A percentile compares a stretch with the other conserved stretches of the same genome.
These are phyloP conservation scores for Setaria italica DNA, from an alignment of 202 grass and related monocot species.

Conservation along the genomic window DNA sequence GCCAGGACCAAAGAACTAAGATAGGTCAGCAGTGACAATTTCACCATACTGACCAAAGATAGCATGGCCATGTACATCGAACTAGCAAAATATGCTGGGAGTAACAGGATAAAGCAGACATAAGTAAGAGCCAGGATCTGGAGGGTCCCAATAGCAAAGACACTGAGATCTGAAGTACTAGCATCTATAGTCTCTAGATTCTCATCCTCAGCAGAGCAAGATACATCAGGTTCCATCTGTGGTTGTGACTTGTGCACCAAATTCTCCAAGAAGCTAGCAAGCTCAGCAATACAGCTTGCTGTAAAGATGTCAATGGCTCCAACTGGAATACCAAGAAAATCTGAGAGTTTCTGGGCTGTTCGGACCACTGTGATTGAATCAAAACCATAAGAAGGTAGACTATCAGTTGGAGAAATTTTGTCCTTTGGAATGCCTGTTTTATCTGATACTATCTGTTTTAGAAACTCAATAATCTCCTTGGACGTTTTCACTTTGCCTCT, in stretches of 20 bases:
- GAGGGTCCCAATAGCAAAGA: conserved; percentile 54
- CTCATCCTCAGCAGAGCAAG: conserved; percentile 44
- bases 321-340: conserved; percentile 74
- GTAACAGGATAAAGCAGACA: conserved; percentile 63
- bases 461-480: conserved; percentile 59
- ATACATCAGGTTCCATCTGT: conserved; percentile 32
- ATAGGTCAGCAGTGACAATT: conserved; percentile 53
- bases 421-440: conserved; percentile 65
- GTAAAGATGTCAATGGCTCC: conserved; percentile 85
- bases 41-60: conserved; percentile 37
- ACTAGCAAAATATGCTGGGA: conserved; percentile 67
- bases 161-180: conserved; percentile 35
- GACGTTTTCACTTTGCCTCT: conserved; percentile 52
- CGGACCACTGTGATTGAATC: conserved; percentile 77
- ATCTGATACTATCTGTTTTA: conserved; percentile 68
- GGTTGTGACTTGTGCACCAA: conserved; percentile 52
- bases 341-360: conserved; percentile 74
- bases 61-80: conserved; percentile 48
- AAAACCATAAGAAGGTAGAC: conserved; percentile 74
- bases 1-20: conserved; percentile 56
- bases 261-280: conserved; percentile 68
- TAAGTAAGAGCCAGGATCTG: conserved; percentile 63
- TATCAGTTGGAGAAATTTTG: conserved; percentile 65
- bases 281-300: conserved; percentile 66
- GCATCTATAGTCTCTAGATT: conserved; percentile 33